Evolutionary conservation across 2,329 filamentous ascomycete species (phyloP).

Genomic region (Uncinocarpus reesii): DNA sequence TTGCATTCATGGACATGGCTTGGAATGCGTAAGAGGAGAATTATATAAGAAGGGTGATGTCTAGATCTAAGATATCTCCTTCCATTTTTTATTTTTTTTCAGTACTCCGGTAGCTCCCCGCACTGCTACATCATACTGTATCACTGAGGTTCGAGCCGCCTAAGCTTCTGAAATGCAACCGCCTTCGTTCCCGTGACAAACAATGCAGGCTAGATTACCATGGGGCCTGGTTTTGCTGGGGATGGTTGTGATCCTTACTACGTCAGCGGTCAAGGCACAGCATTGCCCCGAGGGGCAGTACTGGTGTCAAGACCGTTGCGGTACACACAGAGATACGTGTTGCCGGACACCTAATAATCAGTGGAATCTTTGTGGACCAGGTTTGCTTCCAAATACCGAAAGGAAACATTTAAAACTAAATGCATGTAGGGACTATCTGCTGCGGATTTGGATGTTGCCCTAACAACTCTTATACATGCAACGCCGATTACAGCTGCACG

Average conservation of each 20-base stretch:
- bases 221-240: too few relatives aligned
- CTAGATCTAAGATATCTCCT: too few relatives aligned
- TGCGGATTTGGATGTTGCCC: slow-evolving; percentile 14
- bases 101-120: too few relatives aligned
- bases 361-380: slow-evolving; percentile 6
- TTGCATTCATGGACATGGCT: too few relatives aligned
- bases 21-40: too few relatives aligned
- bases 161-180: too few relatives aligned
- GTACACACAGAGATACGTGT: slow-evolving; percentile 9
- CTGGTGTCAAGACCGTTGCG: slow-evolving; percentile 12
- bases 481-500: slow-evolving; percentile 13
- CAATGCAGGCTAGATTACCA: too few relatives aligned
- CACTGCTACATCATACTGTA: too few relatives aligned
- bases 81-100: too few relatives aligned
- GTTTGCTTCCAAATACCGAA: background rate
- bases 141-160: too few relatives aligned
- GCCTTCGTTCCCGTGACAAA: too few relatives aligned
- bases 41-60: too few relatives aligned
- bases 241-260: background rate
- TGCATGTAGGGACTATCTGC: slow-evolving; percentile 7
- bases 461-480: slow-evolving; percentile 12
- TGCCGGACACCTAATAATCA: slow-evolving; percentile 11
- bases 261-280: slow-evolving; percentile 5
- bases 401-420: background rate
- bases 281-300: slow-evolving; percentile 9